A percentile compares a stretch with the other conserved stretches of the same genome.
These are phyloP conservation scores for Hypsizygus marmoreus DNA, from an alignment of 768 basidiomycete genomes.

Conservation along the genomic window DNA sequence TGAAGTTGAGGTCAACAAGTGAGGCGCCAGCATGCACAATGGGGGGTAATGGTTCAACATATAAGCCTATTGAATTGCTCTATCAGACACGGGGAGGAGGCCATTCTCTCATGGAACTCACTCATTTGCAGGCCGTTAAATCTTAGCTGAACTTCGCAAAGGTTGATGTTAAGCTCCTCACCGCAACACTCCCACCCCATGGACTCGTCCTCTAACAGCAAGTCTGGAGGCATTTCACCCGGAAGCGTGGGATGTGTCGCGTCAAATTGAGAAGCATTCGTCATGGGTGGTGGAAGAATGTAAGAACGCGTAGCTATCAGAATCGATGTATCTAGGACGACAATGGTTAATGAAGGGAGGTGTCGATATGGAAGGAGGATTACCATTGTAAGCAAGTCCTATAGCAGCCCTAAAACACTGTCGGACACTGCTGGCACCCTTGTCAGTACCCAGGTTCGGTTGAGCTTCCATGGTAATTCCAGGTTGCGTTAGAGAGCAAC, in stretches of 20 bases:
- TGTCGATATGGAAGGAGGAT: not conserved
- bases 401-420: conserved; percentile 62
- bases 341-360: conserved; percentile 2
- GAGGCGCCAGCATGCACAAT: conserved; percentile 37
- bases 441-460: conserved; percentile 31
- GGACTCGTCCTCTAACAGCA: conserved; percentile 26
- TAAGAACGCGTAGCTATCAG: conserved; percentile 65
- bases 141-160: conserved; percentile 59
- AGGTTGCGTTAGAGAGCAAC: conserved; percentile 48
- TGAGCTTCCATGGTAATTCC: conserved; percentile 36
- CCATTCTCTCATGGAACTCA: conserved; percentile 27
- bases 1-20: conserved; percentile 49
- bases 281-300: conserved; percentile 39
- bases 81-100: conserved; percentile 1
- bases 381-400: conserved; percentile 62
- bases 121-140: conserved; percentile 47
- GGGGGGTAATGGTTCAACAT: conserved; percentile 46
- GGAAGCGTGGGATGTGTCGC: conserved; percentile 46
- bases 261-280: conserved; percentile 29
- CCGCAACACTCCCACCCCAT: conserved; percentile 57
- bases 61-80: conserved; percentile 34
- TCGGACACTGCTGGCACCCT: conserved; percentile 37
- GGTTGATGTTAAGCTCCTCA: conserved; percentile 59
- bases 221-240: conserved; percentile 30
- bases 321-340: conserved; percentile 39